These are phyloP conservation scores for Magnaporthiopsis incrustans DNA, from an alignment of 2,329 filamentous ascomycete genomes.

Conservation along the genomic window DNA sequence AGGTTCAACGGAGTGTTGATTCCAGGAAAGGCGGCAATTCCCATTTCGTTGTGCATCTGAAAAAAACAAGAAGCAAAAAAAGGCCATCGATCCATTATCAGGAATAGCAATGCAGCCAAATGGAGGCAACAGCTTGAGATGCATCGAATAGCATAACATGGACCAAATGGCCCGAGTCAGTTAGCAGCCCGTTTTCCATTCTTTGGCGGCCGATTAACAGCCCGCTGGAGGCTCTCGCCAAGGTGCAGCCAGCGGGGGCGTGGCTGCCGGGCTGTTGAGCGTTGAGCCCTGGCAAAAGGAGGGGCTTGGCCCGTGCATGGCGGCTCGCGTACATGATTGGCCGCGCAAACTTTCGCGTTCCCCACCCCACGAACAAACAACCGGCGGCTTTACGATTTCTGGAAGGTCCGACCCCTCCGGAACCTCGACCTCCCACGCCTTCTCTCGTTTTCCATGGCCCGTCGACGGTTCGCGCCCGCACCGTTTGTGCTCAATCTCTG, in stretches of 20 bases:
- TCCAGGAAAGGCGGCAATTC: no score
- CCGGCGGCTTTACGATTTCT: conserved; percentile 6
- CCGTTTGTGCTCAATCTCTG: neutral
- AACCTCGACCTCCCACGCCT: neutral
- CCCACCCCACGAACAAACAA: conserved; percentile 3
- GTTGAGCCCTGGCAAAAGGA: neutral
- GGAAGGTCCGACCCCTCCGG: conserved; percentile 5
- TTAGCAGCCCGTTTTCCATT: neutral
- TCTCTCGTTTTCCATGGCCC: neutral
- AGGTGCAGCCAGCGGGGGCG: neutral
- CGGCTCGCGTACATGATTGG: neutral
- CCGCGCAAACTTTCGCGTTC: neutral
- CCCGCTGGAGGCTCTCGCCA: neutral
- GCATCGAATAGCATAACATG: neutral
- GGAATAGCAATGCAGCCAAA: no score
- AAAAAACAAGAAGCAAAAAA: no score
- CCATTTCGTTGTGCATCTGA: no score
- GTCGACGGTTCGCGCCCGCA: neutral
- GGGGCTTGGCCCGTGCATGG: neutral
- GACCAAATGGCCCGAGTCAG: neutral
- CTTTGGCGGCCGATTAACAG: neutral
- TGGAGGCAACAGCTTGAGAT: neutral
- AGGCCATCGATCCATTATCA: no score
- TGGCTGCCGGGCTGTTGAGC: neutral
- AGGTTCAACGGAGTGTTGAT: no score